A percentile compares a stretch with the other conserved stretches of the same genome.
Evolutionary conservation across 169 alveolate genomes (phyloP).

Genomic region (Theileria orientalis): DNA sequence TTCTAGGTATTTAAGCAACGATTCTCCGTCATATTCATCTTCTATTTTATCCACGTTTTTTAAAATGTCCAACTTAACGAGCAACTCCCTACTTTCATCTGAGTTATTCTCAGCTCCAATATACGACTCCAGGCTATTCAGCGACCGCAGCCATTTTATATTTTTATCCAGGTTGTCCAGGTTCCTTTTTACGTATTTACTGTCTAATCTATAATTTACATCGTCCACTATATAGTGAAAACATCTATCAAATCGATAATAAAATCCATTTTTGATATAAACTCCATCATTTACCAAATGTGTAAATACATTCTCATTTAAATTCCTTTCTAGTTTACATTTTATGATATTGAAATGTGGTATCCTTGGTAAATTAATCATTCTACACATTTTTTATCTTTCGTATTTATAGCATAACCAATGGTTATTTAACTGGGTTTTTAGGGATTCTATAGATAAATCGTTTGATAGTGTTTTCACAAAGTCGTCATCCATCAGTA

Average conservation of each 20-base stretch:
- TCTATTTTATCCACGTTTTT: constrained; percentile 8
- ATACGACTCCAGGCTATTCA: background rate
- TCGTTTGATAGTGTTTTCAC: constrained; percentile 32
- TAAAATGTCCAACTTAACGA: constrained; percentile 28
- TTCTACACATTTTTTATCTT: constrained; percentile 1
- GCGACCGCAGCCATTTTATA: constrained; percentile 28
- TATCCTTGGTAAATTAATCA: too few species aligned
- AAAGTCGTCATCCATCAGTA: constrained; percentile 61
- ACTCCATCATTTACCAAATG: background rate
- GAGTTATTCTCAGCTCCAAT: background rate
- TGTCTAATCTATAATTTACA: constrained; percentile 8
- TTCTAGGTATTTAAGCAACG: background rate
- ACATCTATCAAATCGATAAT: background rate
- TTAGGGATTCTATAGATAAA: constrained; percentile 41
- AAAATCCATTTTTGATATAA: background rate
- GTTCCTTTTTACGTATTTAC: background rate
- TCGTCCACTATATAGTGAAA: constrained; percentile 11
- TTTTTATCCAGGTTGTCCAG: constrained; percentile 23
- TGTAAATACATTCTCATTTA: background rate
- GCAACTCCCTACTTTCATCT: constrained; percentile 15
- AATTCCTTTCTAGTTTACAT: background rate
- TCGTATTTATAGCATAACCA: constrained; percentile 64
- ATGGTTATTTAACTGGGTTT: constrained; percentile 40
- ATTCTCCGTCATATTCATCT: constrained; percentile 15
- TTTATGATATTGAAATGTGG: background rate